phyloP scores from a whole-genome alignment of 2,329 filamentous ascomycete species.

The Claviceps pazoutovae region DNA sequence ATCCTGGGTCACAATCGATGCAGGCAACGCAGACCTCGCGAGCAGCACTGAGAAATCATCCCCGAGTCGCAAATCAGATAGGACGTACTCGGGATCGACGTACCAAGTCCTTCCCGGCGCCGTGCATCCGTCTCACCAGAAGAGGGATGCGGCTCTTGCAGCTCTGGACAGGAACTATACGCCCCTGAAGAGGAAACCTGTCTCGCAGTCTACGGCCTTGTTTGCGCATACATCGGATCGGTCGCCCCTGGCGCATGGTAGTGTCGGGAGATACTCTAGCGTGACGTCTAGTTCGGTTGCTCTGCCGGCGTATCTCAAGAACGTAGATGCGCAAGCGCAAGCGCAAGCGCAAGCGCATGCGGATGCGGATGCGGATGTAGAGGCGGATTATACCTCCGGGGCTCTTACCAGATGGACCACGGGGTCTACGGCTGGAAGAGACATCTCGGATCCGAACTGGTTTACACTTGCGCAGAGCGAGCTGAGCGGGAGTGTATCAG shows the following conservation, averaged over 20 bases:
- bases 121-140: slow-evolving; percentile 13
- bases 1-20: slow-evolving; percentile 24
- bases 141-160: slow-evolving; percentile 8
- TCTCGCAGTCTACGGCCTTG: slow-evolving; percentile 8
- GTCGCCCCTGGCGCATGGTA: slow-evolving; percentile 10
- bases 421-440: slow-evolving; percentile 2
- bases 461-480: slow-evolving; percentile 11
- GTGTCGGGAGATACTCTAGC: slow-evolving; percentile 15
- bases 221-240: slow-evolving; percentile 5
- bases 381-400: not conserved
- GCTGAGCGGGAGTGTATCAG: slow-evolving; percentile 11
- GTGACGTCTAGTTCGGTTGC: slow-evolving; percentile 21
- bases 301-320: slow-evolving; percentile 11
- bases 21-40: slow-evolving; percentile 10
- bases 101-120: slow-evolving; percentile 19
- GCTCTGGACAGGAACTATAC: slow-evolving; percentile 16
- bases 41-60: slow-evolving; percentile 16
- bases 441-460: slow-evolving; percentile 8
- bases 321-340: not conserved
- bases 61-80: slow-evolving; percentile 13
- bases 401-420: slow-evolving; percentile 5
- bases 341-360: too few relatives aligned
- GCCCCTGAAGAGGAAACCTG: slow-evolving; percentile 15
- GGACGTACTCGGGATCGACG: slow-evolving; percentile 16
- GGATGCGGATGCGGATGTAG: too few relatives aligned